Conservation (phyloP, 2,329 filamentous ascomycete genomes). For the Arthrobotrys conoides region DNA sequence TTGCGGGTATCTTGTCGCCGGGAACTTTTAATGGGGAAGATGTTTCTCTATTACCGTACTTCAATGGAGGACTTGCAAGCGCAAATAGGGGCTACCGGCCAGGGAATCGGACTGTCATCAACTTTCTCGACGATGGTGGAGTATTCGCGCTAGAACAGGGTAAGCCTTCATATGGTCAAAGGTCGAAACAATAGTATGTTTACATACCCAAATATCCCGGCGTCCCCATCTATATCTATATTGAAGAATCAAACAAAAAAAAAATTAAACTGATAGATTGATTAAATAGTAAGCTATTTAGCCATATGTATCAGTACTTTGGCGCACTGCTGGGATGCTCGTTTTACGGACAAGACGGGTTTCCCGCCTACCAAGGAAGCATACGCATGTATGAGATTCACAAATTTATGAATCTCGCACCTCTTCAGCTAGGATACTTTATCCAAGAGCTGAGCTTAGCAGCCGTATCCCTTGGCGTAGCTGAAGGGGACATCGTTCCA, state of each 20-base stretch:
- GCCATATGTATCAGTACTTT: constrained; percentile 76
- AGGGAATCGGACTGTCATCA: constrained; percentile 68
- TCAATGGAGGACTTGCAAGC: constrained; percentile 72
- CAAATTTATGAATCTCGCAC: constrained; percentile 74
- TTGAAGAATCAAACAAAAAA: background rate
- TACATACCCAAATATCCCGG: background rate
- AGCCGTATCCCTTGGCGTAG: constrained; percentile 74
- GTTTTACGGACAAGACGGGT: constrained; percentile 70
- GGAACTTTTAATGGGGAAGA: constrained; percentile 70
- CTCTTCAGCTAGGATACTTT: constrained; percentile 73
- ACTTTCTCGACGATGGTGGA: constrained; percentile 75
- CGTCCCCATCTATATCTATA: background rate
- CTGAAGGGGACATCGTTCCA: constrained; percentile 70
- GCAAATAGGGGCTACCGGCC: constrained; percentile 69
- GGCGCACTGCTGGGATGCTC: constrained; percentile 74
- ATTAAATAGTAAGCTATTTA: constrained; percentile 71
- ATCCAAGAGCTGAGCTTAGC: constrained; percentile 73
- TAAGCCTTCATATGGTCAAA: constrained; percentile 71
- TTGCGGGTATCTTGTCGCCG: constrained; percentile 73
- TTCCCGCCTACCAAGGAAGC: constrained; percentile 70
- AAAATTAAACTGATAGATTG: constrained; percentile 14
- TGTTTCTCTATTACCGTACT: constrained; percentile 75
- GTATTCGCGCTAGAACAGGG: constrained; percentile 72
- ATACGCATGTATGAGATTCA: constrained; percentile 72
- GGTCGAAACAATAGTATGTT: constrained; percentile 72